phyloP scores from a whole-genome alignment of 768 basidiomycete genomes.

The Boletus vinaceobasis region DNA sequence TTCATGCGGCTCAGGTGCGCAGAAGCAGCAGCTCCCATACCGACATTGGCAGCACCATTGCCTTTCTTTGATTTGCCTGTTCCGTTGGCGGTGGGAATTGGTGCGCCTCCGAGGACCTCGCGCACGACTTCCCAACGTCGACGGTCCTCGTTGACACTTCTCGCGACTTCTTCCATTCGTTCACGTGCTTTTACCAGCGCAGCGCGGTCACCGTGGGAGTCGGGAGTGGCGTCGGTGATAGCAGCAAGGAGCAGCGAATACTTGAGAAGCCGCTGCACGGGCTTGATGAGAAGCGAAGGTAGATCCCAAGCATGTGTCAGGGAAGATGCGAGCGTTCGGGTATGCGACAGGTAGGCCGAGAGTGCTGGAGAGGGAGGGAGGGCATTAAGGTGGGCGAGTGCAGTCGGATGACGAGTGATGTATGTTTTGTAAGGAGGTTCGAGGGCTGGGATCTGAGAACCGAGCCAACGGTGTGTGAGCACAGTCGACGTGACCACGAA shows the following conservation, averaged over 20 bases:
- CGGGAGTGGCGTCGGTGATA: slow-evolving; percentile 72
- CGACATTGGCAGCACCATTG: slow-evolving; percentile 36
- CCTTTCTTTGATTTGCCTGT: slow-evolving; percentile 39
- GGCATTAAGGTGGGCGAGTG: slow-evolving; percentile 61
- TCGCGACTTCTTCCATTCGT: slow-evolving; percentile 69
- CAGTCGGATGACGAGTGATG: slow-evolving; percentile 75
- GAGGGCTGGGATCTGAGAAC: slow-evolving; percentile 58
- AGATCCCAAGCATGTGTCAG: slow-evolving; percentile 92
- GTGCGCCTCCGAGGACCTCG: slow-evolving; percentile 54
- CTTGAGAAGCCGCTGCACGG: slow-evolving; percentile 93
- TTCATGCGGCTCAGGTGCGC: slow-evolving; percentile 64
- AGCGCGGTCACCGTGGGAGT: slow-evolving; percentile 59
- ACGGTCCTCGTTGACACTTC: slow-evolving; percentile 75
- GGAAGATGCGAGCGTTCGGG: slow-evolving; percentile 60
- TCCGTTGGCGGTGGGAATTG: slow-evolving; percentile 35
- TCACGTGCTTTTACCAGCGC: slow-evolving; percentile 27
- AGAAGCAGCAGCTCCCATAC: slow-evolving; percentile 48
- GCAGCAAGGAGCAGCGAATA: slow-evolving; percentile 83
- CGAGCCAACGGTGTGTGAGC: neutral
- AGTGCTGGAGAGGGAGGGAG: slow-evolving; percentile 47
- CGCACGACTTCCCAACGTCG: slow-evolving; percentile 76
- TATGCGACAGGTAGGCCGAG: slow-evolving; percentile 59
- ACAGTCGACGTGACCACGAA: neutral
- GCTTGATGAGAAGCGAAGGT: slow-evolving; percentile 92
- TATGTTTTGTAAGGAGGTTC: slow-evolving; percentile 75